These are phyloP conservation scores for Talaromyces islandicus DNA, from an alignment of 2,329 filamentous ascomycete genomes.

Conservation along the genomic window DNA sequence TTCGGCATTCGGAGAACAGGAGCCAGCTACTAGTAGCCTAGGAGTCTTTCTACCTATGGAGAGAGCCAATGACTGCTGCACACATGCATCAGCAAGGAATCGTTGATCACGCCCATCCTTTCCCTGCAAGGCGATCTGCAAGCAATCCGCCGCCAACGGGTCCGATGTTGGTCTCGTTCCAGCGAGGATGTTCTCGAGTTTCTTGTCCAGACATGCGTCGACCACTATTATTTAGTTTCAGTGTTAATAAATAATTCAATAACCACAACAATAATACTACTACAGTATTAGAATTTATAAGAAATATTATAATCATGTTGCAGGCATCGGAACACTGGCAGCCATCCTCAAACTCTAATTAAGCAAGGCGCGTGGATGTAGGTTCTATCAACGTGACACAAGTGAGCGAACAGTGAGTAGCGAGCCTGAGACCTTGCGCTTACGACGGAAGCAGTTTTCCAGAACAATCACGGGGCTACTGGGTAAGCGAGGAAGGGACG, in stretches of 20 bases:
- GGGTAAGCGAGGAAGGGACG: background rate
- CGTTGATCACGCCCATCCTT: background rate
- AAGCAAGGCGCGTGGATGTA: background rate
- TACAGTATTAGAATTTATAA: no score
- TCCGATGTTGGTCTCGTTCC: background rate
- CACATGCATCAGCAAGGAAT: background rate
- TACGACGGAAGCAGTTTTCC: no score
- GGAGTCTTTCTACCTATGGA: background rate
- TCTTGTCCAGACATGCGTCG: no score
- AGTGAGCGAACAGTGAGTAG: background rate
- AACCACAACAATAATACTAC: no score
- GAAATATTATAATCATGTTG: no score
- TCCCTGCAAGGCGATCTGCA: background rate
- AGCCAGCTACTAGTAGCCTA: no score
- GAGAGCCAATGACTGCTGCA: background rate
- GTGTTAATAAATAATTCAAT: no score
- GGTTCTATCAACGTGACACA: background rate
- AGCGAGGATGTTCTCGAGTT: no score
- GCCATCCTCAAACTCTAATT: background rate
- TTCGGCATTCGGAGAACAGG: background rate
- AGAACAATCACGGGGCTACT: background rate
- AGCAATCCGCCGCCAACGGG: background rate
- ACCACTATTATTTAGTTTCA: no score
- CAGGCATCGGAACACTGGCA: no score
- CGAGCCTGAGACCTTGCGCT: background rate